Base-by-base conservation (phyloP, 1,284 basidiomycete species). In the Vanrija humicola region DNA sequence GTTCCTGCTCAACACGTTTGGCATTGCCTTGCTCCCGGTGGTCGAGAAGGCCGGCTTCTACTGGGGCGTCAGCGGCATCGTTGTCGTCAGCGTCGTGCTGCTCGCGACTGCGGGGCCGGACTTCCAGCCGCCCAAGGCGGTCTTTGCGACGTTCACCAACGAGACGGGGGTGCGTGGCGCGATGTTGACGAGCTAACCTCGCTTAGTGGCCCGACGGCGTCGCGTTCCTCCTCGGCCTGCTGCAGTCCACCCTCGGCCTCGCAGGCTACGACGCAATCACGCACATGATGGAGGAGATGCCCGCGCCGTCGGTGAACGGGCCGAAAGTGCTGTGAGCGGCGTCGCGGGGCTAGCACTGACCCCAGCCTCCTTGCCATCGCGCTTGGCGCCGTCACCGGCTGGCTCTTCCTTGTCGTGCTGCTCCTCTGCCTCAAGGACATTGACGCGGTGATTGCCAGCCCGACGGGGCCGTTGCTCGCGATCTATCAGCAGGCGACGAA, bases 331-430 rank as follows among this genome's bases (percentile, higher is more conserved):
- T 75, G 73, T 16, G 21, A n/a, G 18, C 16, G 39, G n/a, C 1
- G 39, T 28, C 6, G 28, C 28, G 28, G 28, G 6, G 28, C 28
- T 6, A 3, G 28, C 28, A 6, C 39, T 42, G 16, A 64, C 34
- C 18, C 10, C 81, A 87, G 85, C 0, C 58, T 73, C 3, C 46
- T 65, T 3, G 66, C 69, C 10, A 61, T 68, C 2, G 54, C 62
- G 16, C 63, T 71, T 3, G 54, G 54, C 18, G 71, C 66, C 0
- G 55, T 63, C 0, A 38, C 55, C 15, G 56, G 57, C 10, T 73
- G 66, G 48, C 43, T 70, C 38, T 65, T 73, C 39, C 55, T 73
- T 8, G 61, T 73, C 47, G 62, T 65, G 14, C 61, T 74, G 23
- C 63, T 74, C 28, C 48, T 54, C 25, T 45, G 40, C 21, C 16